These are phyloP conservation scores for Triticum urartu DNA, from an alignment of 176 grass and related monocot genomes.

Conservation along the genomic window DNA sequence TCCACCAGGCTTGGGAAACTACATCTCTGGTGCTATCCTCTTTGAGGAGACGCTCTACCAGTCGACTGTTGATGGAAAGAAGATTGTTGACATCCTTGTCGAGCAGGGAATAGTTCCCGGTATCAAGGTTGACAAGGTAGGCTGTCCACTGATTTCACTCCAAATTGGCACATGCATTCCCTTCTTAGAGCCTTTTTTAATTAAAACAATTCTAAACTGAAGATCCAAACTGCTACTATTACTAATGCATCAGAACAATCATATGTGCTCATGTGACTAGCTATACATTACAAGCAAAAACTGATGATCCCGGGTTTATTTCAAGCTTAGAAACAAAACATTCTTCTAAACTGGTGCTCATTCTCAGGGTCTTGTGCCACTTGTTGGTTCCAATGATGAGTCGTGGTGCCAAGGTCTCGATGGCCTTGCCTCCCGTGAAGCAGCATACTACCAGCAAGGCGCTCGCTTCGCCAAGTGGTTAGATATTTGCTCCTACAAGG, in stretches of 20 bases:
- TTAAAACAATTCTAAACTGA: neutral
- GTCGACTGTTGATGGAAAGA: slow-evolving; percentile 90
- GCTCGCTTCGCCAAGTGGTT: slow-evolving; percentile 99
- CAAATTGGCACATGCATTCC: neutral
- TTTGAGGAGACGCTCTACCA: slow-evolving; percentile 99
- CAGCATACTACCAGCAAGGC: slow-evolving; percentile 93
- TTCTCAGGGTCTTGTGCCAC: slow-evolving; percentile 90
- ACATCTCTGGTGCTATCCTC: slow-evolving; percentile 95
- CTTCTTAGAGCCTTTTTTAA: neutral
- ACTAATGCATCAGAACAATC: neutral
- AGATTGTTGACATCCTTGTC: slow-evolving; percentile 91
- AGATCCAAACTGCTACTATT: neutral
- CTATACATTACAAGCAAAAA: neutral
- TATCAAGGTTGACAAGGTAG: slow-evolving; percentile 99
- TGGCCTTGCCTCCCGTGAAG: slow-evolving; percentile 89
- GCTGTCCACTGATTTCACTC: neutral
- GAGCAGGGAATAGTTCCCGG: slow-evolving; percentile 82
- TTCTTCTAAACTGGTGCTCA: slow-evolving; percentile 1
- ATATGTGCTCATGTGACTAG: neutral
- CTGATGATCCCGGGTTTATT: neutral
- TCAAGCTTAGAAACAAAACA: neutral
- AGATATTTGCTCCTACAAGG: slow-evolving; percentile 17
- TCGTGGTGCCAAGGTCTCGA: slow-evolving; percentile 99
- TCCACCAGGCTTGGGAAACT: slow-evolving; percentile 72
- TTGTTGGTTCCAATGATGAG: slow-evolving; percentile 87